A percentile compares a stretch with the other conserved stretches of the same genome.
phyloP scores from a whole-genome alignment of 1,284 basidiomycete species.

The Puccinia hordei region DNA sequence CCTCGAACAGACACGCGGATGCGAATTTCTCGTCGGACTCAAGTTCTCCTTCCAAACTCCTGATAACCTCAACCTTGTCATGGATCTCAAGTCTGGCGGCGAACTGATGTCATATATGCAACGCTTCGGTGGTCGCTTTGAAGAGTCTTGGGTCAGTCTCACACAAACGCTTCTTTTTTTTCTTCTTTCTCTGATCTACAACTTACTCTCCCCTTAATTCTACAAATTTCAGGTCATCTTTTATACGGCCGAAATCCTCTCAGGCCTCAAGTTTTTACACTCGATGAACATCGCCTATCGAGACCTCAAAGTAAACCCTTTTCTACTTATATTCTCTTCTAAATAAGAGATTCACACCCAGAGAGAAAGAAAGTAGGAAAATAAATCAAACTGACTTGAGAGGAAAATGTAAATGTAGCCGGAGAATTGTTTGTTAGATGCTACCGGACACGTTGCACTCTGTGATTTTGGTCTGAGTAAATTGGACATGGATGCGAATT shows the following conservation, averaged over 20 bases:
- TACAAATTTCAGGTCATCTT: conserved; percentile 56
- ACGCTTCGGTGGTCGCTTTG: conserved; percentile 56
- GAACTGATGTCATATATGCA: conserved; percentile 60
- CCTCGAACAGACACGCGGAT: conserved; percentile 60
- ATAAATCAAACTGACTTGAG: too few relatives aligned
- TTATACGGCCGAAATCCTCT: conserved; percentile 58
- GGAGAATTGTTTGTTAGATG: conserved; percentile 58
- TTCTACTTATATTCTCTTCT: neutral
- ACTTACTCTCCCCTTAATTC: too few relatives aligned
- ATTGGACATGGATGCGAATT: conserved; percentile 58
- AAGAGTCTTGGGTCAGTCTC: conserved; percentile 32
- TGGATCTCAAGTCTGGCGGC: conserved; percentile 62
- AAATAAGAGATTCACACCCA: neutral
- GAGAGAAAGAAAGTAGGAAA: too few relatives aligned
- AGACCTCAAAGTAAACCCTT: conserved; percentile 51
- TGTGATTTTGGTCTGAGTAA: conserved; percentile 60
- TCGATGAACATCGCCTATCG: conserved; percentile 57
- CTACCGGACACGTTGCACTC: conserved; percentile 58
- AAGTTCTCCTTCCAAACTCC: conserved; percentile 61
- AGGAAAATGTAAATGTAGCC: conserved; percentile 54
- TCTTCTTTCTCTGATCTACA: neutral
- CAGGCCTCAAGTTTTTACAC: conserved; percentile 57
- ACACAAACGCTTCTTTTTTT: neutral
- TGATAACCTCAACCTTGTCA: conserved; percentile 60
- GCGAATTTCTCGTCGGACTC: conserved; percentile 61